A percentile compares a stretch with the other conserved stretches of the same genome.
These are phyloP conservation scores for Voacanga thouarsii DNA, from an alignment of 257 asterid genomes.

Conservation along the genomic window DNA sequence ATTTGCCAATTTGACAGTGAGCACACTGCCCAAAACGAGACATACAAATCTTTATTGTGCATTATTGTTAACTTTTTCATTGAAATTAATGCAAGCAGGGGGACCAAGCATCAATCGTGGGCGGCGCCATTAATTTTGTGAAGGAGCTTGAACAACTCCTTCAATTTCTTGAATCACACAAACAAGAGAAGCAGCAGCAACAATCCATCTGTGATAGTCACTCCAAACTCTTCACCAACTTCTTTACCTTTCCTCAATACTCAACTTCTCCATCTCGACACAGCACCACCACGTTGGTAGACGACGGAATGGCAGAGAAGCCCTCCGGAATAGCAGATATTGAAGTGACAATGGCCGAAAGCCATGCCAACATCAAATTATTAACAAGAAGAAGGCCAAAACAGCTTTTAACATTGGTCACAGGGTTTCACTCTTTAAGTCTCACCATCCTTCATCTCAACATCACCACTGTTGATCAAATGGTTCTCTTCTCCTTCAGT, in stretches of 20 bases:
- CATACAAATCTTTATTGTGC: not conserved
- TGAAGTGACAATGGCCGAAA: conserved; percentile 66
- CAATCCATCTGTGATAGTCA: not conserved
- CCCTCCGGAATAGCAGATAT: conserved; percentile 41
- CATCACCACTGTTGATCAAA: conserved; percentile 46
- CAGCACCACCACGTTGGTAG: not conserved
- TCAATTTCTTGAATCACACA: conserved; percentile 47
- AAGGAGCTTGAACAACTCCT: conserved; percentile 65
- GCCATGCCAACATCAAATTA: conserved; percentile 56
- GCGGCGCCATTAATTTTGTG: conserved; percentile 61
- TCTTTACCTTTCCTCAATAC: conserved; percentile 34
- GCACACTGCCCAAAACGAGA: not conserved
- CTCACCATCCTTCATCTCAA: conserved; percentile 60
- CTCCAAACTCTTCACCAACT: conserved; percentile 15
- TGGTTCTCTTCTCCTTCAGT: conserved; percentile 59
- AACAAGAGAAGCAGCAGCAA: conserved; percentile 17
- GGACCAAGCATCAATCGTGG: conserved; percentile 77
- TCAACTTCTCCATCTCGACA: conserved; percentile 22
- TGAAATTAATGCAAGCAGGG: conserved; percentile 33
- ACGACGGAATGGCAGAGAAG: conserved; percentile 23
- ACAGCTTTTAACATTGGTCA: conserved; percentile 50
- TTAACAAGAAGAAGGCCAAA: conserved; percentile 35
- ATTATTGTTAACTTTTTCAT: not conserved
- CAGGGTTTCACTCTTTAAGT: conserved; percentile 48
- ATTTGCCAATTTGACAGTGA: not conserved